Conservation (phyloP, 2,329 filamentous ascomycete genomes). For the Chrysoporthe puriensis region DNA sequence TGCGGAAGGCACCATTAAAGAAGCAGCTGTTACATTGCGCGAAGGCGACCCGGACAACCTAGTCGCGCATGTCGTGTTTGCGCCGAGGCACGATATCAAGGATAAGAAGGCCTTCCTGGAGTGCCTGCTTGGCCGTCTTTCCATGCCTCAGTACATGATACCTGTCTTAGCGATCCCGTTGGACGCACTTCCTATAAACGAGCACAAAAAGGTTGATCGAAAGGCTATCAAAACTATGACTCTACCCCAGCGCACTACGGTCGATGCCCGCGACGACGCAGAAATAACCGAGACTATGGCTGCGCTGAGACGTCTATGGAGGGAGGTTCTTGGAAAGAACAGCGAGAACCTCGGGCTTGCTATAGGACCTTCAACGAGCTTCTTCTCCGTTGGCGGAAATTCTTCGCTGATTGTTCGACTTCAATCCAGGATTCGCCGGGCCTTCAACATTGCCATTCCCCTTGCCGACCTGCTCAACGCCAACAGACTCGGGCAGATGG, state of each 20-base stretch:
- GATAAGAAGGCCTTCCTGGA: slow-evolving; percentile 21
- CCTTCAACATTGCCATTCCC: slow-evolving; percentile 37
- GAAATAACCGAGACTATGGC: not conserved
- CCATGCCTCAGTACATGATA: slow-evolving; percentile 42
- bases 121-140: slow-evolving; percentile 28
- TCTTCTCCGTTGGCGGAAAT: slow-evolving; percentile 47
- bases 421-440: slow-evolving; percentile 38
- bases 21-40: slow-evolving; percentile 17
- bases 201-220: slow-evolving; percentile 40
- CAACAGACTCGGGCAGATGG: slow-evolving; percentile 46
- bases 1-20: not conserved
- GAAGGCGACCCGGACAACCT: slow-evolving; percentile 2
- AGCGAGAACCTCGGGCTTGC: not conserved
- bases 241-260: slow-evolving; percentile 30
- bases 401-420: slow-evolving; percentile 46
- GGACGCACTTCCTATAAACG: slow-evolving; percentile 36
- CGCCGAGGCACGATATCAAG: not conserved
- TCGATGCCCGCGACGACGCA: slow-evolving; percentile 17
- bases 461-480: slow-evolving; percentile 42
- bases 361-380: slow-evolving; percentile 39
- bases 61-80: slow-evolving; percentile 18
- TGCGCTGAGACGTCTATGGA: not conserved
- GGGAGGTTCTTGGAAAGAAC: not conserved
- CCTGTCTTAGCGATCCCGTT: slow-evolving; percentile 37
- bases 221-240: slow-evolving; percentile 33